A percentile compares a stretch with the other conserved stretches of the same genome.
Conservation (phyloP, 2,329 filamentous ascomycete genomes). For the Xylariaceae sp. region DNA sequence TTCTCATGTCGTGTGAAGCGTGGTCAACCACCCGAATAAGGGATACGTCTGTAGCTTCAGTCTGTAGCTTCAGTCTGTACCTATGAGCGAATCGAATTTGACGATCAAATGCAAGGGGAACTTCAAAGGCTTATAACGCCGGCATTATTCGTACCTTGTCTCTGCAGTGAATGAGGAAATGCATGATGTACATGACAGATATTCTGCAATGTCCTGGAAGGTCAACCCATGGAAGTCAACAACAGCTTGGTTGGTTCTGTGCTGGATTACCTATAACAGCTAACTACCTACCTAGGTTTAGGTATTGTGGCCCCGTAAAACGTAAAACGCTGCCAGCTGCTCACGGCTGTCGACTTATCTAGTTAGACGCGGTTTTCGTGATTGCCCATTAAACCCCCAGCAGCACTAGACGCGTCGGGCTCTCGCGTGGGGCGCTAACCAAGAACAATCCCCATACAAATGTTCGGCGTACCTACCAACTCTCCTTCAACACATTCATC, state of each 20-base stretch:
- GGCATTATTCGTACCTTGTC: no score
- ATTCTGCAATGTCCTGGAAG: no score
- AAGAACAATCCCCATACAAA: neutral
- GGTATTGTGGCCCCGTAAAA: no score
- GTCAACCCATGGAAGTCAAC: no score
- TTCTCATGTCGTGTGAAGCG: neutral
- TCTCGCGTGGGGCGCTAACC: conserved; percentile 10
- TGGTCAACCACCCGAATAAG: neutral
- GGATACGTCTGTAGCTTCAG: neutral
- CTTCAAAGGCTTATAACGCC: no score
- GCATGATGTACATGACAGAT: no score
- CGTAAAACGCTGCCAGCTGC: conserved; percentile 2
- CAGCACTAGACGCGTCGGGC: conserved; percentile 14
- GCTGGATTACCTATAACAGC: no score
- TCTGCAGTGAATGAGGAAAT: no score
- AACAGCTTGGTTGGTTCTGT: no score
- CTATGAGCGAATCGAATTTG: no score
- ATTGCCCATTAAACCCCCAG: conserved; percentile 18
- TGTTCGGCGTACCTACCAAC: conserved; percentile 9
- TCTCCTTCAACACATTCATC: conserved; percentile 7
- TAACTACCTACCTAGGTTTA: no score
- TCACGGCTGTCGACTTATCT: neutral
- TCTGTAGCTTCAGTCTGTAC: neutral
- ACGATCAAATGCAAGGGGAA: no score
- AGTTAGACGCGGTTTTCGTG: conserved; percentile 19